Percentiles rank a stretch among this genome's conserved stretches.
phyloP scores from a whole-genome alignment of 2,329 filamentous ascomycete species.

The Aspergillus nomiae region DNA sequence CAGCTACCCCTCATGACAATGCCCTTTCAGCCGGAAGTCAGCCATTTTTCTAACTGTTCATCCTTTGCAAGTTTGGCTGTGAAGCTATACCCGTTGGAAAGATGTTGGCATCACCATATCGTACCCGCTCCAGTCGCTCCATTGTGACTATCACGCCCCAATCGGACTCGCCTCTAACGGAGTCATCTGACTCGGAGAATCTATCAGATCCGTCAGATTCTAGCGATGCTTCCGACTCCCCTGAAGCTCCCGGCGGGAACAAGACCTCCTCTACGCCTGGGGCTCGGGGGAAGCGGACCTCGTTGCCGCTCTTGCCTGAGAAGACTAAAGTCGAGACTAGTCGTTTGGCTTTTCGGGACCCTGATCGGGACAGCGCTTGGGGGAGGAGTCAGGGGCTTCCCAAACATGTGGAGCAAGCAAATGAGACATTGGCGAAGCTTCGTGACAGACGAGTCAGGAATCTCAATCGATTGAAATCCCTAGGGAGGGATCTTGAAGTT shows the following conservation, averaged over 20 bases:
- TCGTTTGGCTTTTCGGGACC: background rate
- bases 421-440: background rate
- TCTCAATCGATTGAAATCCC: background rate
- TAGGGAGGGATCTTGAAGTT: background rate
- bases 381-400: background rate
- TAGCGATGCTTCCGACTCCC: background rate
- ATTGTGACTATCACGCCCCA: background rate
- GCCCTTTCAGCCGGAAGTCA: background rate
- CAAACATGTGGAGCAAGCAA: background rate
- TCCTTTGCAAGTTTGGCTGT: background rate
- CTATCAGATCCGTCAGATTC: background rate
- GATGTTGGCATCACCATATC: too few species aligned
- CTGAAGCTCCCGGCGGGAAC: background rate
- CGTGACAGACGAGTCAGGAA: background rate
- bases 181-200: background rate
- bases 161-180: background rate
- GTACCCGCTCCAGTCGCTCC: background rate
- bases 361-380: background rate
- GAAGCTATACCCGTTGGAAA: background rate
- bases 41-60: background rate
- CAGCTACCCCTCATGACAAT: background rate
- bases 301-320: background rate
- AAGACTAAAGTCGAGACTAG: background rate
- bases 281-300: background rate
- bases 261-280: background rate